Evolutionary conservation across 305 asterid genomes (phyloP).

Genomic region (Vinca major): DNA sequence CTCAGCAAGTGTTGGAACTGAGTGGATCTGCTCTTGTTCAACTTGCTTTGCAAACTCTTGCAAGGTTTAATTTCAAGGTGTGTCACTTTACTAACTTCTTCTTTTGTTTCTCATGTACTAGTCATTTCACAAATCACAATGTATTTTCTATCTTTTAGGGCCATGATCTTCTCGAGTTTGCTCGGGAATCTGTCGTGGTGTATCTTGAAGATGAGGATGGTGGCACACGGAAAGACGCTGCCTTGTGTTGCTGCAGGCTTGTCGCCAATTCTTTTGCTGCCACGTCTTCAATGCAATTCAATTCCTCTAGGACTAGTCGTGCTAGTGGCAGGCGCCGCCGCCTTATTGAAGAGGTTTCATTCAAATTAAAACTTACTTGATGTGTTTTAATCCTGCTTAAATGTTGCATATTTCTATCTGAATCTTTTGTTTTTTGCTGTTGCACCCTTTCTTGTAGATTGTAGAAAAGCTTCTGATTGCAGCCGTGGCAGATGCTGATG

Average conservation of each 20-base stretch:
- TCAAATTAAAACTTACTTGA: background rate
- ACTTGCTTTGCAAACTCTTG: constrained; percentile 86
- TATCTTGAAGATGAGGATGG: constrained; percentile 95
- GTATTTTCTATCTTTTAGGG: constrained; percentile 46
- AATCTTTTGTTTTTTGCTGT: constrained; percentile 11
- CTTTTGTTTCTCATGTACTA: background rate
- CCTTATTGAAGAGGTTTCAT: constrained; percentile 77
- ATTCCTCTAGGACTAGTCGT: constrained; percentile 69
- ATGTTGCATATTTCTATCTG: background rate
- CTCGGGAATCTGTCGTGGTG: constrained; percentile 77
- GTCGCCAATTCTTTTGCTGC: constrained; percentile 78
- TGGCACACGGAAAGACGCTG: constrained; percentile 92
- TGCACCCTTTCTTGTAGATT: constrained; percentile 39
- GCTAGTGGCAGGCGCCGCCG: constrained; percentile 87
- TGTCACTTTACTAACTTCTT: constrained; percentile 13
- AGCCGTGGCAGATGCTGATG: constrained; percentile 96
- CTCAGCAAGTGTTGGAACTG: constrained; percentile 67
- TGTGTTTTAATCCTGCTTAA: background rate
- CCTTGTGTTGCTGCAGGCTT: constrained; percentile 89
- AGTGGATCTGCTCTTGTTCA: constrained; percentile 85
- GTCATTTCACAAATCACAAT: constrained; percentile 9
- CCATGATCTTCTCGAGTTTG: constrained; percentile 92
- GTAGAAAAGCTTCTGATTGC: constrained; percentile 82
- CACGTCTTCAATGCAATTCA: constrained; percentile 53
- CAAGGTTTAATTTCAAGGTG: constrained; percentile 80